Evolutionary conservation across 2,329 filamentous ascomycete genomes (phyloP).

Genomic region (Clarireedia monteithiana): DNA sequence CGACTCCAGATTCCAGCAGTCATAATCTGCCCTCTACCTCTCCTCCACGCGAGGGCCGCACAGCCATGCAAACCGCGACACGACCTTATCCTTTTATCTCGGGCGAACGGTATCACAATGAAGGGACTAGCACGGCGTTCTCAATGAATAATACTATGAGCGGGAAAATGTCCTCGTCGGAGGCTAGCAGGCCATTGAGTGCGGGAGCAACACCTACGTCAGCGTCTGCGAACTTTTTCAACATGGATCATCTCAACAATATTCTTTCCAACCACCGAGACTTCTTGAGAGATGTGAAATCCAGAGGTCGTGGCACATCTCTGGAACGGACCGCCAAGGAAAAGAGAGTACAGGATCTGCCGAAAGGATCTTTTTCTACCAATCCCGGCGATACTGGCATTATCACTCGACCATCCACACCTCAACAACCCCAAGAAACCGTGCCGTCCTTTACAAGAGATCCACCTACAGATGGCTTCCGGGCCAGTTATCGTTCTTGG

Average conservation of each 20-base stretch:
- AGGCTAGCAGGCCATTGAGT: slow-evolving; percentile 10
- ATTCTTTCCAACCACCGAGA: slow-evolving; percentile 32
- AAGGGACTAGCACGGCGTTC: slow-evolving; percentile 3
- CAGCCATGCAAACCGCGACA: not conserved
- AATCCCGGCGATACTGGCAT: slow-evolving; percentile 30
- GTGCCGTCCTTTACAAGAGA: slow-evolving; percentile 18
- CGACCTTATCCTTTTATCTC: slow-evolving; percentile 1
- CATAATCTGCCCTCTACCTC: not conserved
- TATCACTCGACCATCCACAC: slow-evolving; percentile 22
- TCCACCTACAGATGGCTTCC: slow-evolving; percentile 25
- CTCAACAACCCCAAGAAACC: slow-evolving; percentile 16
- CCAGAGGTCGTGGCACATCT: slow-evolving; percentile 31
- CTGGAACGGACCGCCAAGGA: slow-evolving; percentile 38
- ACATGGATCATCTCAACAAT: slow-evolving; percentile 31
- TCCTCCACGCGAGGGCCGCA: not conserved
- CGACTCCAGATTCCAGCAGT: not conserved
- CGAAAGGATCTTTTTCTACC: slow-evolving; percentile 23
- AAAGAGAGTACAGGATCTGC: slow-evolving; percentile 29
- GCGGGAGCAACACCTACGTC: slow-evolving; percentile 15
- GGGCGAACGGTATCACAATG: slow-evolving; percentile 14
- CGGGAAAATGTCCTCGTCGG: slow-evolving; percentile 8
- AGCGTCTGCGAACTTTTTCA: slow-evolving; percentile 11
- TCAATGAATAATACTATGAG: slow-evolving; percentile 14
- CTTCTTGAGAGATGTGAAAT: slow-evolving; percentile 22
- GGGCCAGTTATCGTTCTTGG: slow-evolving; percentile 29